Evolutionary conservation across 2,329 filamentous ascomycete species (phyloP), one percentile per base, ranked within the genome.

Genomic region (Canariomyces notabilis): DNA sequence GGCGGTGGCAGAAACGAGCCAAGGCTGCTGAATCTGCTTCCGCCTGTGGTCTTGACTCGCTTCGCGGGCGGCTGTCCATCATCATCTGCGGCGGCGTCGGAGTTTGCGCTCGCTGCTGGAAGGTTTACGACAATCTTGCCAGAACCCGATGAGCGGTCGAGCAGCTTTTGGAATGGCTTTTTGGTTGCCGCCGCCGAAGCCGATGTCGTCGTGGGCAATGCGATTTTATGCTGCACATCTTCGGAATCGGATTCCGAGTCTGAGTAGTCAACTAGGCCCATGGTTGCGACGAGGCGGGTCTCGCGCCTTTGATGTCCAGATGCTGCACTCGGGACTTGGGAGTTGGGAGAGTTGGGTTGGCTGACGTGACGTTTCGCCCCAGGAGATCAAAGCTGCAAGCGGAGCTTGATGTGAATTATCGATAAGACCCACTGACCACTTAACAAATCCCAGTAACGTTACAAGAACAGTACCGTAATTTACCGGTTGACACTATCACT

Each of bases 1-100:
- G 91, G 90, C 20, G 90, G 75, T 2, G 91, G 91, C 16, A 97
- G 75, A 56, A 95, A 81, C 2, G 89, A 83, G 63, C 91, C 93
- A 71, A 96, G 93, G 2, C 83, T 86, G 42, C 85, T 77, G 58
- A 95, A 90, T 4, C 77, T 75, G 21, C 82, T 80, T 3, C 50
- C 54, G 4, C 54, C 52, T 8, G 40, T 37, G 2, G 78, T 79
- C 40, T 81, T 81, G 15, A 78, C 74, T 49, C 84, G 82, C 63
- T 95, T 95, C 1, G 83, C 74, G 0, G 86, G 84, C 0, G 83
- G 83, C 20, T 72, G 73, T 20, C 75, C 72, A 41, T 50, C 46
- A 41, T 50, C 46, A 1, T 44, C 63, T 62, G 46, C 22, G 2
- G 43, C 32, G 9, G 53, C 61, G 11, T 68, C 63, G 39, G 68